Base-by-base conservation (phyloP, 2,329 filamentous ascomycete genomes). In the Akanthomyces uredinophilus region DNA sequence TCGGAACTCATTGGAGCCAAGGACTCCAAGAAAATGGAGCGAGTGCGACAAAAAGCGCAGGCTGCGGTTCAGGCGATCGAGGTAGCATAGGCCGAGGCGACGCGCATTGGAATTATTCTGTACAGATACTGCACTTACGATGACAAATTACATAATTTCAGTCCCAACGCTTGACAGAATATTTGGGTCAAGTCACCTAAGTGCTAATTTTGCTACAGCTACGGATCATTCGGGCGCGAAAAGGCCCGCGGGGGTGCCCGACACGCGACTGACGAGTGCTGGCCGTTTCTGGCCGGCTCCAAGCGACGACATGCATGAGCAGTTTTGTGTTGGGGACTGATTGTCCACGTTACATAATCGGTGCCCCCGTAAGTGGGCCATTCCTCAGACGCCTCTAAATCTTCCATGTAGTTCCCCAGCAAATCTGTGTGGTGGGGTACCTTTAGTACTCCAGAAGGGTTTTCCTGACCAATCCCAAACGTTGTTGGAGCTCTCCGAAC, bases 1-100 rank as follows among this genome's bases (percentile, higher is more conserved):
- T 89, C 87, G 3, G 71, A 84, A 68, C 74, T 86, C 65, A 72
- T 82, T 49, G 75, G 77, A 16, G 75, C 77, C 6, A 82, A 80
- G 65, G 78, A 84, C 60, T 75, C 74, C 60, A 79, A 75, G 65
- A 77, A 73, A 64, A 68, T 87, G 43, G 69, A 73, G 10, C 60
- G 66, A 16, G 69, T 75, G 41, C 67, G 69, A n/a, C 66, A 70
- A n/a, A 74, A 73, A 66, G 75, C 68, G 27, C 73, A 73, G 64
- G 64, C 64, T 20, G 66, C 66, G 5, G 69, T 76, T n/a, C 49
- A 55, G 43, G 55, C 41, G 24, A 22, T 60, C 22, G 49, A 60
- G 20, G 39, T 46, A 39, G 49, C 49, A 22, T 60, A 60, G 41
- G 44, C 39, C 35, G 37, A 11, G 35, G 44, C 35, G 56, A 60